A percentile compares a stretch with the other conserved stretches of the same genome.
phyloP scores from a whole-genome alignment of 768 basidiomycete species.

The Kwoniella sp. region DNA sequence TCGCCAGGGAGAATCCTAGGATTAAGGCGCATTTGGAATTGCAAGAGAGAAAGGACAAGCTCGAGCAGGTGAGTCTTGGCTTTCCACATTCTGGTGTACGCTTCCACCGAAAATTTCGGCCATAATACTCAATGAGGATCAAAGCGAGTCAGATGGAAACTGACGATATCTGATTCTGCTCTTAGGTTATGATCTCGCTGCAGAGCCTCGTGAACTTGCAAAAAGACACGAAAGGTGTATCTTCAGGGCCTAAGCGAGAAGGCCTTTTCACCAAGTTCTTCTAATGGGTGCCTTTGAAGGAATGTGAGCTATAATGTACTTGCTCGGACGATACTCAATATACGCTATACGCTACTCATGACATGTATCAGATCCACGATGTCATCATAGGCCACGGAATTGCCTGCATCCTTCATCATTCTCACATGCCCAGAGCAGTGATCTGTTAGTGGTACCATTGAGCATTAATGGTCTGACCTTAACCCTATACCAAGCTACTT shows the following conservation, averaged over 20 bases:
- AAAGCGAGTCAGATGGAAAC: too few species aligned
- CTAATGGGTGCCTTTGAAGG: conserved; percentile 10
- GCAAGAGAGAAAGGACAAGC: conserved; percentile 94
- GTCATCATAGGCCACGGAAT: too few species aligned
- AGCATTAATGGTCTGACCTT: too few species aligned
- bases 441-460: too few species aligned
- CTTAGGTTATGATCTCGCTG: conserved; percentile 89
- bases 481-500: too few species aligned
- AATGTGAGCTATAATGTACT: neutral
- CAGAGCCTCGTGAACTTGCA: conserved; percentile 87
- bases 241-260: conserved; percentile 16
- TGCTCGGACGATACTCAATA: neutral
- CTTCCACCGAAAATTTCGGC: too few species aligned
- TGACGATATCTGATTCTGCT: neutral
- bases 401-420: too few species aligned
- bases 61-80: conserved; percentile 73
- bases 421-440: too few species aligned
- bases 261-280: conserved; percentile 56
- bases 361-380: conserved; percentile 15
- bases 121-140: too few species aligned
- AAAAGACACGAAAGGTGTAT: conserved; percentile 66
- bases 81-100: neutral
- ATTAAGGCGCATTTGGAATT: conserved; percentile 84
- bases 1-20: conserved; percentile 93
- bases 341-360: conserved; percentile 20